Conservation (phyloP, 2,329 filamentous ascomycete genomes). For the Immersiporthe knoxdaviesiana region DNA sequence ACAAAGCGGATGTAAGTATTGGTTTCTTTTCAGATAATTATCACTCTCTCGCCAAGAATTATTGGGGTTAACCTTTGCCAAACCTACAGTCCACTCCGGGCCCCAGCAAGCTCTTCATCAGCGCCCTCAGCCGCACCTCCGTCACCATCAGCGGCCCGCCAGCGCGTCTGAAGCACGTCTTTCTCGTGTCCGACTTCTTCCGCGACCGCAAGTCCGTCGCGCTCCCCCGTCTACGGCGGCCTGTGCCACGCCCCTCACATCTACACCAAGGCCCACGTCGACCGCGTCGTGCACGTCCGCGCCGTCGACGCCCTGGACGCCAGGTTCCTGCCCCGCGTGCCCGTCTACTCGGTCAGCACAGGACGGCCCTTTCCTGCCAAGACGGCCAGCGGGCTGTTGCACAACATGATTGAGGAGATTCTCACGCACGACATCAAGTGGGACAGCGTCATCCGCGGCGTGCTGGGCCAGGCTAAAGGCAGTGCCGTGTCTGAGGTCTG, state of each 20-base stretch:
- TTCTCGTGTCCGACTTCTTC: conserved; percentile 38
- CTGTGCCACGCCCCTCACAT: conserved; percentile 10
- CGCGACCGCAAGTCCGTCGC: conserved; percentile 37
- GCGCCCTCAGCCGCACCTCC: conserved; percentile 38
- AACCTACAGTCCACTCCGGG: conserved; percentile 33
- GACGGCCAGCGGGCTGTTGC: conserved; percentile 34
- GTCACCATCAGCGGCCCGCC: conserved; percentile 46
- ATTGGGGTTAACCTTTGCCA: too few species aligned
- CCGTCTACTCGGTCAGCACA: conserved; percentile 40
- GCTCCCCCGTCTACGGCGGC: conserved; percentile 35
- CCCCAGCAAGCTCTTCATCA: conserved; percentile 46
- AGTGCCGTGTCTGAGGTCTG: conserved; percentile 29
- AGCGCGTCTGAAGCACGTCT: conserved; percentile 36
- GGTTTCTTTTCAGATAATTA: not conserved
- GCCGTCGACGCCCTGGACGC: not conserved
- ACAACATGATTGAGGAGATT: conserved; percentile 37
- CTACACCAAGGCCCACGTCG: conserved; percentile 9
- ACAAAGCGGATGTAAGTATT: conserved; percentile 33
- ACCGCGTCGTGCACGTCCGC: not conserved
- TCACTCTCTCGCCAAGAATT: too few species aligned
- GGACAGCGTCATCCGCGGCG: conserved; percentile 36
- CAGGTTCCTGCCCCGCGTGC: conserved; percentile 32
- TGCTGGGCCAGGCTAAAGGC: conserved; percentile 21
- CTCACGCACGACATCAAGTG: conserved; percentile 37
- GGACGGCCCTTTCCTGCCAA: conserved; percentile 36